phyloP scores from a whole-genome alignment of 768 basidiomycete genomes.

The Trametes punicea region DNA sequence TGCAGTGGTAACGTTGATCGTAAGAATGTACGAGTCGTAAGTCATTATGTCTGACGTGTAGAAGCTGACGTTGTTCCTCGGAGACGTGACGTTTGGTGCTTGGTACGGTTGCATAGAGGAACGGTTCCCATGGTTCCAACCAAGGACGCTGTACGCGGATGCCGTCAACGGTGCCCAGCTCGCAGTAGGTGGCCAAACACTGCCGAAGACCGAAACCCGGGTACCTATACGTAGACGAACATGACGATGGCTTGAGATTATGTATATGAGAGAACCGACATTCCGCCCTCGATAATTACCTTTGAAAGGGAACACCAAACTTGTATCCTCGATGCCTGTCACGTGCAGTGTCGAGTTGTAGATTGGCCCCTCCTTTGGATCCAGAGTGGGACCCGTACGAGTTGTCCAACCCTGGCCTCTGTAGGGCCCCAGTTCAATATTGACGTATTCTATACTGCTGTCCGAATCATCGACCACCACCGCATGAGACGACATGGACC shows the following conservation, averaged over 20 bases:
- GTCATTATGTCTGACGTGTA: neutral
- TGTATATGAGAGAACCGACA: neutral
- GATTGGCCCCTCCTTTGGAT: neutral
- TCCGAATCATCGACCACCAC: neutral
- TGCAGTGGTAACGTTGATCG: neutral
- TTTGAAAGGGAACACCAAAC: neutral
- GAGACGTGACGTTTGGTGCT: neutral
- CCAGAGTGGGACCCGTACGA: neutral
- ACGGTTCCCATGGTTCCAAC: neutral
- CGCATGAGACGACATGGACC: neutral
- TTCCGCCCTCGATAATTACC: neutral
- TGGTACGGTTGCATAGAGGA: neutral
- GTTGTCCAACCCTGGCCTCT: neutral
- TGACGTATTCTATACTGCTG: neutral
- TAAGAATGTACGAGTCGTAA: neutral
- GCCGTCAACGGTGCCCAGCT: neutral
- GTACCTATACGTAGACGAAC: neutral
- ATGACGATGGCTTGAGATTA: neutral
- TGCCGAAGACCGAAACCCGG: neutral
- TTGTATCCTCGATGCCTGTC: neutral
- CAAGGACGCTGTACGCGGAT: neutral
- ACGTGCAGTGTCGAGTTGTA: slow-evolving; percentile 2
- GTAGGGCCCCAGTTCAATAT: neutral
- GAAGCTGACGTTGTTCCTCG: slow-evolving; percentile 1
- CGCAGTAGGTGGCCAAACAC: neutral